Evolutionary conservation across 2,329 filamentous ascomycete genomes (phyloP).

Genomic region (Aspergillus proliferans): DNA sequence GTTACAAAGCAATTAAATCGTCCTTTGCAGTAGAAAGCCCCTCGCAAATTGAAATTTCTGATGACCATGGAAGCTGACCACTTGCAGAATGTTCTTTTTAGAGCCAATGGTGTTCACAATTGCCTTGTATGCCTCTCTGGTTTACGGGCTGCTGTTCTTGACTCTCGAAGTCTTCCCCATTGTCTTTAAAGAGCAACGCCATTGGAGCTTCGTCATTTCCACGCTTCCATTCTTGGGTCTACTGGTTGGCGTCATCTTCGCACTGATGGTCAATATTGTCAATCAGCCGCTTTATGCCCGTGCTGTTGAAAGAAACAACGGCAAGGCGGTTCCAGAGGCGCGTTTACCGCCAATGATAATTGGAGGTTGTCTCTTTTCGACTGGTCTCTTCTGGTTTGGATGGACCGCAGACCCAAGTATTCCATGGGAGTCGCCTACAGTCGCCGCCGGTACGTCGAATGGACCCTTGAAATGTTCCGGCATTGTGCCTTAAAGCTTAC

Average conservation of each 20-base stretch:
- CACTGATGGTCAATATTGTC: conserved; percentile 37
- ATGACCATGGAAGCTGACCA: neutral
- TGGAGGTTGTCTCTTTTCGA: conserved; percentile 38
- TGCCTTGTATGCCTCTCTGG: conserved; percentile 41
- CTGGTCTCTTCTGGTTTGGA: conserved; percentile 41
- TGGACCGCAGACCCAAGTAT: conserved; percentile 32
- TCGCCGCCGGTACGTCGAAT: conserved; percentile 4
- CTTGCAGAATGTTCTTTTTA: conserved; percentile 36
- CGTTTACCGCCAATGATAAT: conserved; percentile 43
- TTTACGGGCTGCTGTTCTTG: conserved; percentile 44
- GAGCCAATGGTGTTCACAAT: conserved; percentile 45
- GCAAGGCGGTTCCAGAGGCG: conserved; percentile 33
- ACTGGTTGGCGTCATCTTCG: conserved; percentile 38
- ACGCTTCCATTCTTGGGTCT: conserved; percentile 42
- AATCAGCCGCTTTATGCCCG: conserved; percentile 36
- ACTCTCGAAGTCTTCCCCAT: conserved; percentile 45
- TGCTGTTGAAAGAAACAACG: conserved; percentile 22
- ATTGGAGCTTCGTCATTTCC: conserved; percentile 32
- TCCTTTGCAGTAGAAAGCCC: conserved; percentile 21
- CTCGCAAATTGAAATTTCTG: conserved; percentile 1
- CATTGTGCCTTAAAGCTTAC: too few relatives aligned
- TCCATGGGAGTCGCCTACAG: conserved; percentile 9
- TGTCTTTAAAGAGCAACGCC: conserved; percentile 37
- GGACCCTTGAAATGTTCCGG: too few relatives aligned
- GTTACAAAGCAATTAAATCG: conserved; percentile 40